Percentiles rank a stretch among this genome's conserved stretches.
Evolutionary conservation across 1,284 basidiomycete genomes (phyloP).

Genomic region (Irpex sp.): DNA sequence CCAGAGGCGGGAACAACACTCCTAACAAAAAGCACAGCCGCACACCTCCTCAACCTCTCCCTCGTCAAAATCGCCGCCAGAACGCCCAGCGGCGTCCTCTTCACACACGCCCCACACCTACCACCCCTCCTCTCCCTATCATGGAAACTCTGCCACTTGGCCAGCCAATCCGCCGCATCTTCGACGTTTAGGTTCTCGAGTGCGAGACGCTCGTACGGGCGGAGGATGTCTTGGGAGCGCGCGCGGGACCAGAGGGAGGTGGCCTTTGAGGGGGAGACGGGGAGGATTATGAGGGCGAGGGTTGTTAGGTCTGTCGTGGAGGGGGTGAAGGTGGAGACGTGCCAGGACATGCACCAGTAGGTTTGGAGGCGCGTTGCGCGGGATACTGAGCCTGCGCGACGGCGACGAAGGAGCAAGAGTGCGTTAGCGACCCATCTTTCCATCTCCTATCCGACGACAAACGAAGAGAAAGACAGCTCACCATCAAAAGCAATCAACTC

Average conservation of each 20-base stretch:
- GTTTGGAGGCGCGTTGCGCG: constrained; percentile 41
- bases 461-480: too few species aligned
- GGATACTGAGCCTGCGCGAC: constrained; percentile 32
- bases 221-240: constrained; percentile 27
- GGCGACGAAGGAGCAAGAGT: too few species aligned
- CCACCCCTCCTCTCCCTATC: constrained; percentile 23
- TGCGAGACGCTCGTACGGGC: constrained; percentile 50
- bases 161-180: constrained; percentile 38
- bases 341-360: constrained; percentile 43
- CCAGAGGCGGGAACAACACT: constrained; percentile 29
- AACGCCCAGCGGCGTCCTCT: constrained; percentile 40
- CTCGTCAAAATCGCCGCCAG: constrained; percentile 45
- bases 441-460: too few species aligned
- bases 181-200: constrained; percentile 45
- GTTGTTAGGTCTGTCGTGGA: constrained; percentile 49
- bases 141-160: constrained; percentile 29
- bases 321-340: constrained; percentile 32
- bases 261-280: constrained; percentile 35
- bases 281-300: constrained; percentile 47
- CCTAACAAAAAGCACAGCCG: constrained; percentile 46
- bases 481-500: constrained; percentile 44
- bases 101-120: constrained; percentile 28
- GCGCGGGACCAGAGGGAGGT: constrained; percentile 26
- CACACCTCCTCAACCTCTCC: constrained; percentile 44
- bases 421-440: too few species aligned